phyloP scores from a whole-genome alignment of 345 rosid genomes.

The Brassica carinata region DNA sequence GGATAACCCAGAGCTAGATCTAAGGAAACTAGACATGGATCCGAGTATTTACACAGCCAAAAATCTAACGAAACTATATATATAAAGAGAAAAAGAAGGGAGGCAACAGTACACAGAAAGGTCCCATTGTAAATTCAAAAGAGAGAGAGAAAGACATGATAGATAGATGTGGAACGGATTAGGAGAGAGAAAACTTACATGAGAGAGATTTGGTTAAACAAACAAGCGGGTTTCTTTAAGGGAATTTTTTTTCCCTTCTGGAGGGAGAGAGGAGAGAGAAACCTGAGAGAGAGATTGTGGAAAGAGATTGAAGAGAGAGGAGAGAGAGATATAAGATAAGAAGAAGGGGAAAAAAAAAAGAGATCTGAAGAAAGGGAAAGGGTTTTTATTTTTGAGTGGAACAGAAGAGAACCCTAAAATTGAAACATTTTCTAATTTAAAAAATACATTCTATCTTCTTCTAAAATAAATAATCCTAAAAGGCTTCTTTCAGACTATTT shows the following conservation, averaged over 20 bases:
- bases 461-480: conserved; percentile 2
- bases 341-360: background rate
- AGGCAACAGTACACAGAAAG: background rate
- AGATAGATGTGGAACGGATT: background rate
- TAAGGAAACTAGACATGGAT: conserved; percentile 6
- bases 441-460: background rate
- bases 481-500: background rate
- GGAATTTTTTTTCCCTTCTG: conserved; percentile 1
- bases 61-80: background rate
- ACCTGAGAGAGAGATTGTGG: background rate
- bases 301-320: conserved; percentile 1
- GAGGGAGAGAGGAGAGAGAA: background rate
- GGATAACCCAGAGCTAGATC: conserved; percentile 44
- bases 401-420: background rate
- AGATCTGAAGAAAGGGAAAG: background rate
- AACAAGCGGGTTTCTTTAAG: background rate
- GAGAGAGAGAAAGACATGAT: background rate
- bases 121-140: background rate
- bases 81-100: background rate
- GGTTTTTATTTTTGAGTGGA: background rate
- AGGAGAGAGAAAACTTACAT: conserved; percentile 2
- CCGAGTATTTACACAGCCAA: background rate
- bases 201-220: conserved; percentile 1
- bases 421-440: background rate
- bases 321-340: background rate